Base-by-base conservation (phyloP, 805 yeast species). In the Wickerhamomyces ciferrii region DNA sequence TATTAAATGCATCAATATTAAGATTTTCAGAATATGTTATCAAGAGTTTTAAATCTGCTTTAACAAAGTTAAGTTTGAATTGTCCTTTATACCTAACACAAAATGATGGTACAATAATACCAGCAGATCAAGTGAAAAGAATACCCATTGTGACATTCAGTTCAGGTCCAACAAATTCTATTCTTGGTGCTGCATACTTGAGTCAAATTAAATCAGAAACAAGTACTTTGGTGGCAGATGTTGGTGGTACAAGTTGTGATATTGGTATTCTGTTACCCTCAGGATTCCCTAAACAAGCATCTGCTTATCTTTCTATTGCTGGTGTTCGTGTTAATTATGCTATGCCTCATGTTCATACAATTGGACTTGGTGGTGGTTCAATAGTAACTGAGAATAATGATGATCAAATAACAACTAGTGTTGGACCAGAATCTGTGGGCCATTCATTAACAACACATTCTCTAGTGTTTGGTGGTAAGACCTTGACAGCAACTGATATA, bases 341-440 rank as follows among this genome's bases (percentile, higher is more conserved):
- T 3, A 74, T 73, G 78, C 78, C 79, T 8, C 77, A 73, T 29
- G 77, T 71, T 18, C 77, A 71, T 52, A 67, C 74, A 49, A 67
- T 75, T 45, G 80, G 79, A 0, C 62, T 75, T 4, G 79, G 80
- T 31, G 79, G 79, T 45, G 79, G 79, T 2, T 74, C 79, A 3
- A 63, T 71, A 18, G 75, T 75, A 10, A 53, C 35, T 31, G 48
- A 48, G 2, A 18, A 34, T 11, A 17, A 10, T 18, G 37, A 34
- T 5, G 37, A 5, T 10, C 18, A 21, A 34, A 40, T 71, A 4
- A 60, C 70, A 4, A n/a, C n/a, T n/a, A n/a, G n/a, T n/a, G 61
- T 74, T 27, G 79, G 79, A 1, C 79, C 80, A 0, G 79, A 74
- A 41, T 73, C 79, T n/a, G 70, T 70, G 19, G 80, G 78, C 7